Percentiles rank a stretch among this genome's conserved stretches.
These are phyloP conservation scores for Sclerotinia spermophila DNA, from an alignment of 2,329 filamentous ascomycete species.

Conservation along the genomic window DNA sequence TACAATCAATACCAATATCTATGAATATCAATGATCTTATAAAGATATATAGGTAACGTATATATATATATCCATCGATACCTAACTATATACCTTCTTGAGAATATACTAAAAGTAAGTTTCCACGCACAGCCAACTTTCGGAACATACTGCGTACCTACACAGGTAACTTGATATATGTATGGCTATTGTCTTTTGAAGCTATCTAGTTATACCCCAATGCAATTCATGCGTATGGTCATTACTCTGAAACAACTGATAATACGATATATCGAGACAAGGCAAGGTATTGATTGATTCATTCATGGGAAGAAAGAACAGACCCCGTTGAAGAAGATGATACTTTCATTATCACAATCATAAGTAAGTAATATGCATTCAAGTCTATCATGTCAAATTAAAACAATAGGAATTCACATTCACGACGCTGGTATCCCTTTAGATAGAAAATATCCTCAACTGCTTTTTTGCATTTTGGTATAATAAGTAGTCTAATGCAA, in stretches of 20 bases:
- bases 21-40: too few relatives aligned
- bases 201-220: neutral
- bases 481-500: constrained; percentile 34
- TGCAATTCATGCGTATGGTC: neutral
- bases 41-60: too few relatives aligned
- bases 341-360: neutral
- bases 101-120: neutral
- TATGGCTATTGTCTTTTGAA: neutral
- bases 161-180: neutral
- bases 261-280: neutral
- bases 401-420: constrained; percentile 2
- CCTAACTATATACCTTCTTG: neutral
- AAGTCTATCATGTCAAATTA: neutral
- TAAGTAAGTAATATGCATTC: neutral
- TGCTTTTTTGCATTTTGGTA: constrained; percentile 32
- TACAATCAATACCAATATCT: neutral
- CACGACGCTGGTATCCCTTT: neutral
- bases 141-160: neutral
- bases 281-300: neutral
- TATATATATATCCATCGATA: neutral
- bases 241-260: neutral
- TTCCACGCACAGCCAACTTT: neutral
- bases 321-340: neutral
- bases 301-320: neutral
- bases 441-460: constrained; percentile 5